A percentile compares a stretch with the other conserved stretches of the same genome.
These are phyloP conservation scores for Nannizziopsis barbatae DNA, from an alignment of 2,329 filamentous ascomycete species.

Conservation along the genomic window DNA sequence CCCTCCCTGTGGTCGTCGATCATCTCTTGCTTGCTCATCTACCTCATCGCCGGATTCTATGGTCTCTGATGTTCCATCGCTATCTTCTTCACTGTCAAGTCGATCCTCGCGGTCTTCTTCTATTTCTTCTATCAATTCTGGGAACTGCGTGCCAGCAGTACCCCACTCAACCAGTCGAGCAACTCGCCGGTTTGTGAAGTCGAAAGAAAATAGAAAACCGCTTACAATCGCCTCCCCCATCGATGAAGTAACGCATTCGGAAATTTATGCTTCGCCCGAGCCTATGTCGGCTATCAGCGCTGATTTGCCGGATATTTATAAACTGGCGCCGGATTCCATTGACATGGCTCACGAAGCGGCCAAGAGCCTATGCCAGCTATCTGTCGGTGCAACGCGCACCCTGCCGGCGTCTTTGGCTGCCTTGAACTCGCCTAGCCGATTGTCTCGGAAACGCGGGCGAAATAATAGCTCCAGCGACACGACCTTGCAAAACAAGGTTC, in stretches of 20 bases:
- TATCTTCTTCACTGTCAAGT: slow-evolving; percentile 40
- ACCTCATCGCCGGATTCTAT: slow-evolving; percentile 51
- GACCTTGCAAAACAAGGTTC: slow-evolving; percentile 30
- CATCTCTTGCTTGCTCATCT: slow-evolving; percentile 41
- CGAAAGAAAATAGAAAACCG: slow-evolving; percentile 19
- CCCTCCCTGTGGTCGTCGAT: slow-evolving; percentile 36
- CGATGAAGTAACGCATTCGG: slow-evolving; percentile 26
- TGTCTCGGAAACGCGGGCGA: slow-evolving; percentile 32
- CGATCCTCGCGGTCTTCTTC: slow-evolving; percentile 43
- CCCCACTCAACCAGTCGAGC: slow-evolving; percentile 31
- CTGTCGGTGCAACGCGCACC: slow-evolving; percentile 23
- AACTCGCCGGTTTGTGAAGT: slow-evolving; percentile 30
- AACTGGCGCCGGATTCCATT: slow-evolving; percentile 26
- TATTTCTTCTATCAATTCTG: slow-evolving; percentile 35
- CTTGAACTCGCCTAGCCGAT: neutral
- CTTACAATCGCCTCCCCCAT: slow-evolving; percentile 30
- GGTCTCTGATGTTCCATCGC: slow-evolving; percentile 48
- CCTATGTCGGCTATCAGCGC: slow-evolving; percentile 20
- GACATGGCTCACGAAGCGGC: slow-evolving; percentile 30
- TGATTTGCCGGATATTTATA: slow-evolving; percentile 27
- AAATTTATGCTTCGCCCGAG: slow-evolving; percentile 29
- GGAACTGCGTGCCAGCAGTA: slow-evolving; percentile 21
- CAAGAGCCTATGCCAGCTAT: slow-evolving; percentile 33
- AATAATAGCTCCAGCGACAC: slow-evolving; percentile 30
- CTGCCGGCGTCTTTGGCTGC: slow-evolving; percentile 7